Evolutionary conservation across 1,284 basidiomycete genomes (phyloP), one percentile per base, ranked within the genome.

Genomic region (Cryptococcus sp.): DNA sequence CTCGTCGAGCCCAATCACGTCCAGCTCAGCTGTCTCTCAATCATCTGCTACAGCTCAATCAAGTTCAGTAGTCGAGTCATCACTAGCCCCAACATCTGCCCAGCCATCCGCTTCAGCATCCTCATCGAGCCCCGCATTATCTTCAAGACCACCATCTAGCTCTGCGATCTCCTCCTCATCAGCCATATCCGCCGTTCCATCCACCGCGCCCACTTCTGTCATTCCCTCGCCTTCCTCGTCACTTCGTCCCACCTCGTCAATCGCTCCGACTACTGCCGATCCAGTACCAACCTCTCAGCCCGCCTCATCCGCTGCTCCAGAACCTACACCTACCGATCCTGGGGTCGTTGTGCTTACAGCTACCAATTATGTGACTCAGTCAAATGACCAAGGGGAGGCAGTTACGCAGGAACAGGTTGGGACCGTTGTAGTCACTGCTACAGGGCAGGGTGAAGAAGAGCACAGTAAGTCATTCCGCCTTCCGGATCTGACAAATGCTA

Each of bases 301-400:
- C 52, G 52, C 44, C 56, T 45, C 41, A 63, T 53, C 7, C 55
- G 48, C 41, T 23, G 41, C 41, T 19, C 41, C 23, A 5, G 13
- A 21, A 23, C 41, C 41, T 21, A 21, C n/a, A 4, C 21, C 39
- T 19, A 10, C n/a, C 13, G n/a, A n/a, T 5, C 41, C 41, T 14
- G 41, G 41, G 5, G 23, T 24, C 7, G 23, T 43, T 14, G 41
- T 43, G 4, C 5, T 43, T 19, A 43, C 41, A 13, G 41, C 41
- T 16, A 43, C 41, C 7, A 21, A 43, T 22, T 19, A 19, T 21
- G 41, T 43, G 5, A 43, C 41, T 9, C 41, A 43, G 16, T 19
- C 41, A 21, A 43, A 43, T 24, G 41, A 4, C 13, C 21, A 21
- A 9, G 41, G 41, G 19, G n/a, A 43, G 21, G 7, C 14, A 39